These are phyloP conservation scores for Aspergillus hancockii DNA, from an alignment of 495 filamentous ascomycete genomes.

Conservation along the genomic window DNA sequence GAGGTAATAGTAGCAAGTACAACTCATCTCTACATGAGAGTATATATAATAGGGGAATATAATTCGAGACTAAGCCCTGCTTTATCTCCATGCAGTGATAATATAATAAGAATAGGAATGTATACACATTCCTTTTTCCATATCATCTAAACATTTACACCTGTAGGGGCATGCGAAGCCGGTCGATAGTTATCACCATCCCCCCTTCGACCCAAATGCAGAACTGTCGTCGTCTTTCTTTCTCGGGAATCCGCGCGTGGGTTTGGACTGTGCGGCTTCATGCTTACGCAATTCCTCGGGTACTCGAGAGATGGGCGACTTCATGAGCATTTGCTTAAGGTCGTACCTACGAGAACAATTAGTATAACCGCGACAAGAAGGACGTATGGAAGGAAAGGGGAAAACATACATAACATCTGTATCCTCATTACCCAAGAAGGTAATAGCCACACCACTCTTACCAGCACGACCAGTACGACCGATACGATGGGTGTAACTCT, in stretches of 20 bases:
- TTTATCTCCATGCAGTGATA: not conserved
- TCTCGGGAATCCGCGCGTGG: constrained; percentile 57
- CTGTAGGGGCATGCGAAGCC: not conserved
- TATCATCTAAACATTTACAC: constrained; percentile 6
- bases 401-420: constrained; percentile 79
- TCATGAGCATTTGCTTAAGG: constrained; percentile 92
- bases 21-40: not conserved
- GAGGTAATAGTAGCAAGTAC: not conserved
- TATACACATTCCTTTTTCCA: not conserved
- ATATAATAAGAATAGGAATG: not conserved
- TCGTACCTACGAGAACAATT: constrained; percentile 58
- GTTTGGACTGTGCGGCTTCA: constrained; percentile 88
- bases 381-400: constrained; percentile 3
- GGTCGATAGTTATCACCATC: constrained; percentile 32
- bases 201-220: constrained; percentile 61
- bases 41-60: not conserved
- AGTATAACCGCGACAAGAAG: not conserved
- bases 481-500: constrained; percentile 96
- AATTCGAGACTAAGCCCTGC: not conserved
- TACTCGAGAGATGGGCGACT: constrained; percentile 84
- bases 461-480: constrained; percentile 97
- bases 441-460: constrained; percentile 96
- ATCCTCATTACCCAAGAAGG: constrained; percentile 94
- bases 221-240: constrained; percentile 66
- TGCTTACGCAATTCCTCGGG: constrained; percentile 94